Evolutionary conservation across 129 eudicot species (phyloP).

Genomic region (Glebionis coronaria): DNA sequence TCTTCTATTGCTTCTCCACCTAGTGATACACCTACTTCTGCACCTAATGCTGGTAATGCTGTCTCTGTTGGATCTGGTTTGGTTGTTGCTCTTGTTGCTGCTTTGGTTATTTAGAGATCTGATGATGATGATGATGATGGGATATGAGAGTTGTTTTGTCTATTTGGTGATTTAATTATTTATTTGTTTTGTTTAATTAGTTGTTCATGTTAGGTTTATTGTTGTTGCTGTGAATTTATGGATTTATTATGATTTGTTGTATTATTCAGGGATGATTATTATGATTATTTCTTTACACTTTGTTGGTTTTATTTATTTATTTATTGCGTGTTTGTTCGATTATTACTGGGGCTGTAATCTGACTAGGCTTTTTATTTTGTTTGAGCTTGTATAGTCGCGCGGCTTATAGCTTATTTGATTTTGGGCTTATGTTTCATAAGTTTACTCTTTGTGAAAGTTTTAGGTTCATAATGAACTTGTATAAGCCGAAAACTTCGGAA

Average conservation of each 20-base stretch:
- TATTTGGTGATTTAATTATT: neutral
- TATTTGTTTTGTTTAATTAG: conserved; percentile 1
- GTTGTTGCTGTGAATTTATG: neutral
- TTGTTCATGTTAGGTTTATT: conserved; percentile 9
- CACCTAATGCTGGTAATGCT: conserved; percentile 26
- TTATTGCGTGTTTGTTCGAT: neutral
- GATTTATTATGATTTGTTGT: conserved; percentile 10
- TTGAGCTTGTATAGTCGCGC: no score
- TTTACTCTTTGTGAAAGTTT: no score
- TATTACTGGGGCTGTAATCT: neutral
- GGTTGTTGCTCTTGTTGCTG: conserved; percentile 39
- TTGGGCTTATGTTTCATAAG: no score
- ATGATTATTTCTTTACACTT: neutral
- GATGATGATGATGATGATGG: conserved; percentile 5
- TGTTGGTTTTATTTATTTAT: neutral
- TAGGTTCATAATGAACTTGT: no score
- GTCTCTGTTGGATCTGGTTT: conserved; percentile 59
- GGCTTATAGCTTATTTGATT: no score
- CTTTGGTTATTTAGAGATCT: conserved; percentile 58
- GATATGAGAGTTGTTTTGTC: neutral
- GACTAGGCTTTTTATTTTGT: no score
- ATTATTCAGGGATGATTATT: conserved; percentile 1
- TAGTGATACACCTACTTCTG: conserved; percentile 24
- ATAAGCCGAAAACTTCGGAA: no score
- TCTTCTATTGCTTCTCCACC: conserved; percentile 33